Percentiles rank a stretch among this genome's conserved stretches.
These are phyloP conservation scores for Cercospora canescens DNA, from an alignment of 2,329 filamentous ascomycete genomes.

Conservation along the genomic window DNA sequence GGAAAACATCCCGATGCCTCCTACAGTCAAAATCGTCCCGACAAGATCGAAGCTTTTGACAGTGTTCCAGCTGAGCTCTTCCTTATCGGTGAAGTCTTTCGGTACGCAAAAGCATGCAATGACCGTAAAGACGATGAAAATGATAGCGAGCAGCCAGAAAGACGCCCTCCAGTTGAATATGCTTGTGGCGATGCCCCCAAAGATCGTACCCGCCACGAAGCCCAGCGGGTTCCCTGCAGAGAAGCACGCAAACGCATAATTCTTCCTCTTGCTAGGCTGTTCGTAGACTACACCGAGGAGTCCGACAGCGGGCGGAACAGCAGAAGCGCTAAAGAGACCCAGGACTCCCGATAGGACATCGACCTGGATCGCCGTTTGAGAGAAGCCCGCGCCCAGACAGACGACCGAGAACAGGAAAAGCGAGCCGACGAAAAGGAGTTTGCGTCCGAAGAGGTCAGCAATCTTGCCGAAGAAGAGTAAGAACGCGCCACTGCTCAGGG, in stretches of 20 bases:
- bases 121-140: slow-evolving; percentile 61
- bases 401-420: slow-evolving; percentile 61
- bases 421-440: slow-evolving; percentile 59
- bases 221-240: slow-evolving; percentile 59
- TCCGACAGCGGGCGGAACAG: slow-evolving; percentile 64
- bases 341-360: slow-evolving; percentile 65
- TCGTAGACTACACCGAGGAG: slow-evolving; percentile 65
- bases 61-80: slow-evolving; percentile 46
- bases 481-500: slow-evolving; percentile 64
- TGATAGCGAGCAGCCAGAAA: slow-evolving; percentile 63
- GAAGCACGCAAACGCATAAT: slow-evolving; percentile 65
- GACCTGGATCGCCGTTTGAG: slow-evolving; percentile 58
- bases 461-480: slow-evolving; percentile 66
- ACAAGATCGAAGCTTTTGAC: slow-evolving; percentile 62
- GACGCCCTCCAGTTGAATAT: slow-evolving; percentile 64
- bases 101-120: slow-evolving; percentile 64
- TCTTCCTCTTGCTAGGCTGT: slow-evolving; percentile 63
- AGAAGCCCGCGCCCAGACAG: slow-evolving; percentile 60
- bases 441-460: slow-evolving; percentile 67
- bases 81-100: slow-evolving; percentile 50
- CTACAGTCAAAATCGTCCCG: slow-evolving; percentile 61
- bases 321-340: slow-evolving; percentile 64
- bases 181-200: slow-evolving; percentile 62
- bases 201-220: slow-evolving; percentile 59
- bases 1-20: slow-evolving; percentile 66